Conservation (phyloP, 2,329 filamentous ascomycete species). For the Clonostachys chloroleuca region DNA sequence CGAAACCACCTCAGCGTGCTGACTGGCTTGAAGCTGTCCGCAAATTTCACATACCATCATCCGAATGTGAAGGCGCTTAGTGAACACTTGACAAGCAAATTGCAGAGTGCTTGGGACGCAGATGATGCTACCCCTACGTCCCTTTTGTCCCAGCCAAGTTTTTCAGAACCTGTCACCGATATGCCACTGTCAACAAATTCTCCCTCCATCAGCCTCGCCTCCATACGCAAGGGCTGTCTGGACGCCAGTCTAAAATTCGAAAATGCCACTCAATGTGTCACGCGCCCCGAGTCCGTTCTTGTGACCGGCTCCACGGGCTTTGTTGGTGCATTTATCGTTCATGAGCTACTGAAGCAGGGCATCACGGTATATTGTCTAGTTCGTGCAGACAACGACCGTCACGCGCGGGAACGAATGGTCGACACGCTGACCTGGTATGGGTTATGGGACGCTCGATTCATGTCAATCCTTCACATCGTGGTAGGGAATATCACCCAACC, state of each 20-base stretch:
- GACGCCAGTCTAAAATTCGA: constrained; percentile 4
- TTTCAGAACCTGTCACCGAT: not conserved
- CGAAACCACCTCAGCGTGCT: constrained; percentile 5
- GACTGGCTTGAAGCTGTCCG: constrained; percentile 5
- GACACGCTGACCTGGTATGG: constrained; percentile 4
- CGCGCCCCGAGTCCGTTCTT: not conserved
- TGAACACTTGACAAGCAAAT: not conserved
- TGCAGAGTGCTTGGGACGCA: too few relatives aligned
- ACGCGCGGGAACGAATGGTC: constrained; percentile 2
- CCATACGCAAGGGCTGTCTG: constrained; percentile 3
- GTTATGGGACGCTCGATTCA: constrained; percentile 3
- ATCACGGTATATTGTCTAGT: constrained; percentile 5
- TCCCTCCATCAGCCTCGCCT: not conserved
- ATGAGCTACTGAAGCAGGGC: constrained; percentile 5
- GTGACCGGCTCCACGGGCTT: constrained; percentile 8
- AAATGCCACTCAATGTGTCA: not conserved
- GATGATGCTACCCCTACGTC: not conserved
- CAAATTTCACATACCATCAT: constrained; percentile 3
- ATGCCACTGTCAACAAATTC: not conserved
- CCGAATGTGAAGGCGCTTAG: constrained; percentile 3
- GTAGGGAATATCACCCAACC: constrained; percentile 6
- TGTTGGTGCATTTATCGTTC: constrained; percentile 7
- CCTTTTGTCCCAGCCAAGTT: not conserved
- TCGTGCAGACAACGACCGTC: not conserved
- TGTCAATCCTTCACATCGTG: constrained; percentile 2